A percentile compares a stretch with the other conserved stretches of the same genome.
These are phyloP conservation scores for Onygena corvina DNA, from an alignment of 2,329 filamentous ascomycete genomes.

Conservation along the genomic window DNA sequence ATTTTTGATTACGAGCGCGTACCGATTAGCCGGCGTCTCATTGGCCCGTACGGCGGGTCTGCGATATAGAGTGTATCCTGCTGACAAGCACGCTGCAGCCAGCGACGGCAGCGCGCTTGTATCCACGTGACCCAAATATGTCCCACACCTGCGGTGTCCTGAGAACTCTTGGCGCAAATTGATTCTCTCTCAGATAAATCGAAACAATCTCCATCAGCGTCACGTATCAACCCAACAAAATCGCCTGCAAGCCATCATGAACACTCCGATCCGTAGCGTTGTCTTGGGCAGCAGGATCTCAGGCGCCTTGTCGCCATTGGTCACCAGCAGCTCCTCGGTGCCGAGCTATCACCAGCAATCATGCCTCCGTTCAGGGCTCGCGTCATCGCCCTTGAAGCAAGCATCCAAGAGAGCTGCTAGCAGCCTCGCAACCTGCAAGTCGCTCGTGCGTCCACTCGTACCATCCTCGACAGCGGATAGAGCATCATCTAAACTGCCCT, in stretches of 20 bases:
- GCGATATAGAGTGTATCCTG: too few relatives aligned
- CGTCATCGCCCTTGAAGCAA: background rate
- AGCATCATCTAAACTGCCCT: background rate
- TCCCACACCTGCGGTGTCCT: too few relatives aligned
- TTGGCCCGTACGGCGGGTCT: too few relatives aligned
- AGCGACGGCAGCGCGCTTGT: too few relatives aligned
- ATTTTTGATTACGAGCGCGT: too few relatives aligned
- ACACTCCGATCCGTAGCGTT: conserved; percentile 26
- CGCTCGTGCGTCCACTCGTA: background rate
- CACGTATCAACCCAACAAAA: too few relatives aligned
- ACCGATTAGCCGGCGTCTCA: too few relatives aligned
- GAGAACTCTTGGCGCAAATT: too few relatives aligned
- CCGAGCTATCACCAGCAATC: background rate
- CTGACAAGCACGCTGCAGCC: too few relatives aligned
- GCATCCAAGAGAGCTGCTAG: background rate
- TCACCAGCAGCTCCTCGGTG: conserved; percentile 17
- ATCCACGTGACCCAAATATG: too few relatives aligned
- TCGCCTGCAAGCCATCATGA: conserved; percentile 17
- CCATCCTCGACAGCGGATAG: background rate
- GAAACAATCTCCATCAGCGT: too few relatives aligned
- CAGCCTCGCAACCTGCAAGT: background rate
- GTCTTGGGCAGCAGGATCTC: conserved; percentile 22
- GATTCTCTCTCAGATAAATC: too few relatives aligned
- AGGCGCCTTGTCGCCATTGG: conserved; percentile 16
- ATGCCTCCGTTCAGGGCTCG: background rate